Evolutionary conservation across 176 grass and related monocot genomes (phyloP).

Genomic region (Bothriochloa decipiens): DNA sequence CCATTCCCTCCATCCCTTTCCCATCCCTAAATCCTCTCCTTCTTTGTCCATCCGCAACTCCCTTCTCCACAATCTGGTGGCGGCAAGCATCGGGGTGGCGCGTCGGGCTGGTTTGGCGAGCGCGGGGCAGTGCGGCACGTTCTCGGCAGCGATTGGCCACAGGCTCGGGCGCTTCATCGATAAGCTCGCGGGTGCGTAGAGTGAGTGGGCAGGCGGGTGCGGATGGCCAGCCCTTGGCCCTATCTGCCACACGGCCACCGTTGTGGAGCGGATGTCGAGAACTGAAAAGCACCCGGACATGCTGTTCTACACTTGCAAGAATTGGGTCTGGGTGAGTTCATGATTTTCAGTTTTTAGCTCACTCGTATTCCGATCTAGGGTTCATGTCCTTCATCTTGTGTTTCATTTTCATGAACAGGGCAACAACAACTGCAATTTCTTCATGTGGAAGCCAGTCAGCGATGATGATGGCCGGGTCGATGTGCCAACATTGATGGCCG

Average conservation of each 20-base stretch:
- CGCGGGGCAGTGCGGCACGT: too few species aligned
- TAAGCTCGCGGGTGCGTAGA: too few species aligned
- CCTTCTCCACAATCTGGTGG: too few species aligned
- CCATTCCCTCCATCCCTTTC: too few species aligned
- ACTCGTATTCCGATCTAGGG: not conserved
- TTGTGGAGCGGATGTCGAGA: not conserved
- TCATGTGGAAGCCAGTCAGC: not conserved
- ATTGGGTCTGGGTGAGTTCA: not conserved
- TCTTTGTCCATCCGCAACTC: too few species aligned
- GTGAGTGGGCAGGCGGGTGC: too few species aligned
- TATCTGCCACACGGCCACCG: not conserved
- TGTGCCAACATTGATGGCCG: not conserved
- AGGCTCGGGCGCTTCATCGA: too few species aligned
- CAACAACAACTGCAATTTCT: not conserved
- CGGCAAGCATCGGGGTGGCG: too few species aligned
- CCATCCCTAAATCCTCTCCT: fast-evolving
- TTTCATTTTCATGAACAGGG: not conserved
- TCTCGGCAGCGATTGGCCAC: too few species aligned
- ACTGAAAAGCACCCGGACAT: not conserved
- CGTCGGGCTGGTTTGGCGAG: too few species aligned
- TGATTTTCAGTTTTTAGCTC: not conserved
- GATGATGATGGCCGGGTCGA: not conserved
- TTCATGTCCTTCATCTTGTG: not conserved
- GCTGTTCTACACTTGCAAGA: not conserved
- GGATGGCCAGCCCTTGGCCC: too few species aligned